phyloP scores from a whole-genome alignment of 805 yeast species.

The Starmera dryadoides region DNA sequence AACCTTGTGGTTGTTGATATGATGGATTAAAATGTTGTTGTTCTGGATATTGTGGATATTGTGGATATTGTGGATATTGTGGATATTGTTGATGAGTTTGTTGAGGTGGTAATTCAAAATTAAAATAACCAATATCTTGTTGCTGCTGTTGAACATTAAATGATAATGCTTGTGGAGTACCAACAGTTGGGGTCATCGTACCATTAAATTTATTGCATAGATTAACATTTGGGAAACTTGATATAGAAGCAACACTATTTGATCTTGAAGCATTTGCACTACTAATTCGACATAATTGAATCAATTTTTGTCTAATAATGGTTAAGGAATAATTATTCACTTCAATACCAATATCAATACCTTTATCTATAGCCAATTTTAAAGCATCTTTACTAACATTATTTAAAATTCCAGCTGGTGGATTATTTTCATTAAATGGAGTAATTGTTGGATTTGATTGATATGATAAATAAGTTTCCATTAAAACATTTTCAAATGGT shows the following conservation, averaged over 20 bases:
- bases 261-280: conserved; percentile 9
- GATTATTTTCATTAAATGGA: conserved; percentile 58
- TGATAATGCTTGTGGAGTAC: not conserved
- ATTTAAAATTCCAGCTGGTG: conserved; percentile 62
- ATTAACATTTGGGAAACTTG: conserved; percentile 14
- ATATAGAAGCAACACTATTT: conserved; percentile 12
- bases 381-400: conserved; percentile 51
- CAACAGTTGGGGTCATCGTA: not conserved
- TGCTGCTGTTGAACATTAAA: not conserved
- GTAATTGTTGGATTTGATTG: conserved; percentile 55
- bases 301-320: conserved; percentile 30
- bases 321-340: conserved; percentile 29
- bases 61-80: conserved; percentile 2
- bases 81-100: conserved; percentile 1
- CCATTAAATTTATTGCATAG: conserved; percentile 13
- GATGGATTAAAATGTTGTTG: conserved; percentile 1
- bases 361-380: conserved; percentile 24
- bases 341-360: conserved; percentile 31
- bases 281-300: conserved; percentile 15
- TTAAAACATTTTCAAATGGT: conserved; percentile 36
- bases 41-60: too few relatives aligned
- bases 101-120: not conserved
- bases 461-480: conserved; percentile 39
- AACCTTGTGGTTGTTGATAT: conserved; percentile 1
- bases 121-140: not conserved